Evolutionary conservation across 2,329 filamentous ascomycete species (phyloP).

Genomic region (Pyrenophora graminea): DNA sequence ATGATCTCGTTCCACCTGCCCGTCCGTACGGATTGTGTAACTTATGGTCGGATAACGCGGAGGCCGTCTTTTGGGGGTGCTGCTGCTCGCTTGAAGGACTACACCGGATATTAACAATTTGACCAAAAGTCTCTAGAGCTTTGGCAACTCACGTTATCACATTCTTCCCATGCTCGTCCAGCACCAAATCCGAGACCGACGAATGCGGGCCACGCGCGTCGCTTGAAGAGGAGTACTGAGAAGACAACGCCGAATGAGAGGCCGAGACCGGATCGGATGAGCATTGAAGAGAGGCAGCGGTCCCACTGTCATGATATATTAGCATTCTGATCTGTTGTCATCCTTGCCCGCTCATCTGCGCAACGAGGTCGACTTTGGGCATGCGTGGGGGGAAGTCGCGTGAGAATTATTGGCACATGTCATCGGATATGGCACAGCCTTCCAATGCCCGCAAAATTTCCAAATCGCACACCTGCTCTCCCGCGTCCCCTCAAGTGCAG

Average conservation of each 20-base stretch:
- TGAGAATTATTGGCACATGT: constrained; percentile 8
- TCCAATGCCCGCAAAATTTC: neutral
- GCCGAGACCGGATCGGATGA: constrained; percentile 95
- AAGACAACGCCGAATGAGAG: constrained; percentile 98
- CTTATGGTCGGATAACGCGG: constrained; percentile 52
- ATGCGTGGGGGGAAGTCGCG: constrained; percentile 9
- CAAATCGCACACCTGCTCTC: neutral
- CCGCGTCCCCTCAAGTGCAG: neutral
- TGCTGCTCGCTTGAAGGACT: constrained; percentile 59
- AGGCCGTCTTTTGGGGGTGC: constrained; percentile 55
- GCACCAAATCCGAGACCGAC: constrained; percentile 93
- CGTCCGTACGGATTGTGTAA: constrained; percentile 1
- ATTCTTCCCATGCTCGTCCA: constrained; percentile 96
- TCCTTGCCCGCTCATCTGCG: constrained; percentile 4
- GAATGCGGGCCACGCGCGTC: constrained; percentile 96
- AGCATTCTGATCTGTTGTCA: constrained; percentile 14
- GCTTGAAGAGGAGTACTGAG: constrained; percentile 97
- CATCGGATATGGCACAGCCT: neutral
- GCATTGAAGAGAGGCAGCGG: constrained; percentile 93
- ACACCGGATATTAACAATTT: constrained; percentile 11
- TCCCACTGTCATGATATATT: constrained; percentile 75
- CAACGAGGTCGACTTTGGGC: neutral
- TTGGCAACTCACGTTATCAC: constrained; percentile 67
- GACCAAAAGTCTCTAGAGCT: neutral
- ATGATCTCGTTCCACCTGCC: constrained; percentile 8